phyloP scores from a whole-genome alignment of 2,329 filamentous ascomycete species.

The Rutstroemia sp. region DNA sequence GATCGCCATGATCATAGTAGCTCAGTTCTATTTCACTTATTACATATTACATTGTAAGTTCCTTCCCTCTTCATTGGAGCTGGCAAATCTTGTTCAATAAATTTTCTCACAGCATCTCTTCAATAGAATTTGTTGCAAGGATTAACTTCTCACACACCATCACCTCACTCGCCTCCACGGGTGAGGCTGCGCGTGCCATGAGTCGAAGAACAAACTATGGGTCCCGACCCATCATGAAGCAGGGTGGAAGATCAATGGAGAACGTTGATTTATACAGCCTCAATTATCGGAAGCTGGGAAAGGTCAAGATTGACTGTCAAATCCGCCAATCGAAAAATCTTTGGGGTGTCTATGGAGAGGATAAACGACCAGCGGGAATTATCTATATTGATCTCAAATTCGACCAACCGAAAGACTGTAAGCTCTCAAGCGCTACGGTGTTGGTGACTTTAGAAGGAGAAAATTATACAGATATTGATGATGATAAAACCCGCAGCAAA shows the following conservation, averaged over 20 bases:
- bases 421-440: conserved; percentile 2
- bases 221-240: background rate
- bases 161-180: too few species aligned
- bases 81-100: too few species aligned
- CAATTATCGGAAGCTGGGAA: background rate
- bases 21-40: too few species aligned
- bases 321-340: background rate
- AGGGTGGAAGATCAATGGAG: background rate
- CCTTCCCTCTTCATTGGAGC: too few species aligned
- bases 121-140: too few species aligned
- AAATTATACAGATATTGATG: background rate
- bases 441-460: background rate
- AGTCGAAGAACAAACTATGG: background rate
- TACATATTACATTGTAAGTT: too few species aligned
- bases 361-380: background rate
- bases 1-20: too few species aligned
- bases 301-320: background rate
- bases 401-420: conserved; percentile 3
- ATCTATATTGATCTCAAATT: conserved; percentile 7
- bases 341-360: background rate
- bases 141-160: too few species aligned
- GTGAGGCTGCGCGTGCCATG: background rate
- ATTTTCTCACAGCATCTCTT: too few species aligned
- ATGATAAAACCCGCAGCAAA: too few species aligned
- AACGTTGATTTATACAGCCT: background rate